Base-by-base conservation (phyloP, 148 eudicot species). In the Chenopodium suecicum region DNA sequence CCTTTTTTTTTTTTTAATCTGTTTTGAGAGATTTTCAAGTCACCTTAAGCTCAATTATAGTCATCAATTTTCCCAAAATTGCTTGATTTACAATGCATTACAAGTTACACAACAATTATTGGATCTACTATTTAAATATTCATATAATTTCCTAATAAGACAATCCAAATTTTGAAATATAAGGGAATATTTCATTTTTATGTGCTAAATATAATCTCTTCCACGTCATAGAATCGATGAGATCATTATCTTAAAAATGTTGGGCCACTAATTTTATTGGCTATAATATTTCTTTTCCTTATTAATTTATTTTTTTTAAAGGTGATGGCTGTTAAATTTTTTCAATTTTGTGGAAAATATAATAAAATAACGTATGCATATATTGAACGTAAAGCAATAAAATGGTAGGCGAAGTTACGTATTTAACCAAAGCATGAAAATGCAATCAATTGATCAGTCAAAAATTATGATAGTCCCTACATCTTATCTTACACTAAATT, bases 401-500 rank as follows among this genome's bases (percentile, higher is more conserved):
- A 70, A 34, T 22, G 31, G 27, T 20, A 4, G 75, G 27, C 29
- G 32, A 73, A n/a, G 58, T 73, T 72, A 46, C 27, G 22, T 56
- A 56, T 73, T n/a, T 37, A 73, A 46, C 14, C 58, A 73, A 25
- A 7, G 10, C 2, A 48, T 47, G 50, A 66, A 25, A 2, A 4
- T 23, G 32, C 76, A 73, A 44, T 41, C 22, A n/a, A 7, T 73
- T 73, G 58, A 73, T 73, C 60, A 25, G 58, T 73, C 19, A 25
- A 19, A 12, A 29, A 67, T 25, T 67, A 22, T 67, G 76, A 73
- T 73, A 73, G 58, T 73, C 32, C 58, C 32, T 73, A 46, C 76
- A 10, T 73, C 76, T 73, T 73, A 73, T 73, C 76, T 73, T 73
- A 73, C 31, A 73, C 17, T 7, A 58, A 7, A 73, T 48, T 48